Evolutionary conservation across 2,329 filamentous ascomycete species (phyloP), one percentile per base, ranked within the genome.

Genomic region (Ophiostoma ulmi): DNA sequence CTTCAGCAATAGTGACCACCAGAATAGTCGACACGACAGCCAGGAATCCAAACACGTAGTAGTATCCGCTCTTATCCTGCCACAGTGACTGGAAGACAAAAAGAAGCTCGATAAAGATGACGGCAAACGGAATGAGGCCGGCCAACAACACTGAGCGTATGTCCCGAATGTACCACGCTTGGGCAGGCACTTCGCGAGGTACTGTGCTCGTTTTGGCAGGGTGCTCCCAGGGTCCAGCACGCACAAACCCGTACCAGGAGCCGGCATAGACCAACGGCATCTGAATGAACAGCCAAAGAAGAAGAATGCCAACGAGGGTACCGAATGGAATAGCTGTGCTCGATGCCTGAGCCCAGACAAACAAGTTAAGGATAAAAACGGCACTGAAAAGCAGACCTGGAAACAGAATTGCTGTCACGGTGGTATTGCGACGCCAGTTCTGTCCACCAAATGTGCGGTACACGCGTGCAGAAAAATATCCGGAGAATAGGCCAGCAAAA

Each of bases 31-130:
- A 89, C 11, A 95, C 90, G 20, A 93, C 88, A 8, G 89, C 88
- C 73, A 95, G 80, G 81, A 94, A 97, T 13, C 93, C 93, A 77
- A 95, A 97, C 31, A 96, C 89, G 79, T 97, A 97, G 80, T 97
- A 97, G 79, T 94, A 96, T 7, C 91, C 92, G 76, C 88, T 93
- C 83, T 96, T 96, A 80, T 96, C 93, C 78, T 94, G 90, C 91
- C 92, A 95, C 44, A 96, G 79, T 67, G 90, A 93, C 80, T 93
- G 91, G 70, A 77, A 72, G 31, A 77, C 72, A 48, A 77, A 74
- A 26, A 76, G 73, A 26, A 77, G 74, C 73, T 76, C 75, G 70
- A 76, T 74, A 52, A 75, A 75, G 39, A 75, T 74, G 48, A 76
- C 92, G 1, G 91, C 91, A 77, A 97, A 97, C 0, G 93, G 92